Conservation (phyloP, 805 yeast species). For the Wilhelminamyces savonicus region DNA sequence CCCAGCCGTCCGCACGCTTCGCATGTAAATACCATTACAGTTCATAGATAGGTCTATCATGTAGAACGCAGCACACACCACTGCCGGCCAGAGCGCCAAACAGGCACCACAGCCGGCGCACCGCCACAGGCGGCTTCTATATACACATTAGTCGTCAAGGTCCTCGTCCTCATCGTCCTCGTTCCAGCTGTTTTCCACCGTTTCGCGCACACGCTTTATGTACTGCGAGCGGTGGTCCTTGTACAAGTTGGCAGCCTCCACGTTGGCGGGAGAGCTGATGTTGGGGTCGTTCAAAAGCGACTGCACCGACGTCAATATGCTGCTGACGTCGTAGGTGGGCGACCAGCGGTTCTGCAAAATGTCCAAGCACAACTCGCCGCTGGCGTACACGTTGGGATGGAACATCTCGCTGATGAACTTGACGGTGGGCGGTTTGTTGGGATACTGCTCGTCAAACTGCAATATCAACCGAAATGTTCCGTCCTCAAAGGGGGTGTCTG, state of each 20-base stretch:
- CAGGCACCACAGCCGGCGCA: no score
- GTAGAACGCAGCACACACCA: no score
- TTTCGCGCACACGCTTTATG: conserved; percentile 83
- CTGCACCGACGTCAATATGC: conserved; percentile 89
- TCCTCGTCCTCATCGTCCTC: conserved; percentile 65
- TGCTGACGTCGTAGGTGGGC: conserved; percentile 96
- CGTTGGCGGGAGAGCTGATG: conserved; percentile 94
- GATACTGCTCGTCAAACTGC: conserved; percentile 95
- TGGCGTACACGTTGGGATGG: conserved; percentile 95
- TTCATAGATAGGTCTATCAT: no score
- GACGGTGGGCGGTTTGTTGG: conserved; percentile 93
- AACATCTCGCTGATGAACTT: conserved; percentile 92
- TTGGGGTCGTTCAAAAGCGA: conserved; percentile 92
- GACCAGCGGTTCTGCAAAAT: conserved; percentile 97
- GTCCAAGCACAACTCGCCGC: conserved; percentile 93
- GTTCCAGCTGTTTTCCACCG: conserved; percentile 92
- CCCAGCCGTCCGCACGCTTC: no score
- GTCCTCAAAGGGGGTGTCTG: conserved; percentile 96
- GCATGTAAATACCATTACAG: no score
- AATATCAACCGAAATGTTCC: conserved; percentile 86
- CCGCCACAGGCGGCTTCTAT: no score
- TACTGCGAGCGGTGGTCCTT: conserved; percentile 94
- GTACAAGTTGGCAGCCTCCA: conserved; percentile 92
- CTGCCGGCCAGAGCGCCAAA: no score
- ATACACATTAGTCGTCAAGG: conserved; percentile 33